Evolutionary conservation across 2,329 filamentous ascomycete species (phyloP), one percentile per base, ranked within the genome.

Genomic region (Aureobasidium sp.): DNA sequence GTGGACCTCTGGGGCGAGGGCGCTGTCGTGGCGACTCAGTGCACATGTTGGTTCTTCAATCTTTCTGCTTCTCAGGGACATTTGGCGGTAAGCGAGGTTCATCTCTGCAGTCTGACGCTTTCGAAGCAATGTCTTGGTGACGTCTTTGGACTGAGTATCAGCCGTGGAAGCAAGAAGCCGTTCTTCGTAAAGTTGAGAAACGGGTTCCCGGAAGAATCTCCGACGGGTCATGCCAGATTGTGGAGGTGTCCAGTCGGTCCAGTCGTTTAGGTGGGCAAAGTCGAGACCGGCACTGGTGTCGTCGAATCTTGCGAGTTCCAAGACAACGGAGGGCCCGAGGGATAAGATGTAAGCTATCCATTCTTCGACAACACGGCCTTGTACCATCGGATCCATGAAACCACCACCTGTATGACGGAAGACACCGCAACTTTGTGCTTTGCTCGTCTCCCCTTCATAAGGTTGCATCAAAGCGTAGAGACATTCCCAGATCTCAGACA

Each of bases 401-500:
- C 69, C 68, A 17, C 80, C 68, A n/a, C 77, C 72, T 15, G 75
- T 77, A 15, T 71, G 69, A 29, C 84, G 79, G 67, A 82, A 87
- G 36, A 87, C 73, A 6, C 84, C 84, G 62, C 75, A 77, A 36
- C 78, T 73, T 34, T 82, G 76, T 27, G 84, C 84, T 67, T 84
- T 79, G 25, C 75, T 74, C 31, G 79, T 79, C 58, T 80, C 79
- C 1, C 80, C 82, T 62, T 82, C 79, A 53, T 86, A 80, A 11
- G 78, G 78, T 57, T 82, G 79, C 3, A 87, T 71, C 8, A 87
- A 72, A 6, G 81, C 78, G 22, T 78, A 77, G 44, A 87, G 70
- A 67, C 84, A 86, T 11, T 80, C 84, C 84, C 84, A 87, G 12
- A 87, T 77, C 67, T 87, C 85, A 42, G 79, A 83, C 77, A 87